Base-by-base conservation (phyloP, 1,284 basidiomycete genomes). In the Mycena citricolor region DNA sequence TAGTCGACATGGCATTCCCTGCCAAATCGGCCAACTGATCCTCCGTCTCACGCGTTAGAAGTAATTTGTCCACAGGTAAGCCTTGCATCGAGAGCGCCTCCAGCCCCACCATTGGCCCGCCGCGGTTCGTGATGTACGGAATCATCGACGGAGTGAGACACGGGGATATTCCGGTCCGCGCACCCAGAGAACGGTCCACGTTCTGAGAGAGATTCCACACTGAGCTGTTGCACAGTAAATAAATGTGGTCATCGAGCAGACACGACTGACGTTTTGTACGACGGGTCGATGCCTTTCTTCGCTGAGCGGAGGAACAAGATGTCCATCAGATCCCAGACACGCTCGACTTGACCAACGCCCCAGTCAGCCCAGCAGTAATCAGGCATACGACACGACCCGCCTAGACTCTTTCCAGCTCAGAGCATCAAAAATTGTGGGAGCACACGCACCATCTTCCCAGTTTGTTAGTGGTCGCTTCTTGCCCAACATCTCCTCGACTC, bases 171-270 rank as follows among this genome's bases (percentile, higher is more conserved):
- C 93, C 94, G 2, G 84, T 73, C 62, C 83, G 84, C 47, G 77
- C 81, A 4, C 88, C 89, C 29, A 86, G 90, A 31, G 88, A 89
- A 12, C 93, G 81, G 63, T 94, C 91, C 22, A 97, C 94, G 55
- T 97, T 97, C 64, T 97, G 94, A 4, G 91, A 94, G n/a, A 97
- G 74, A 64, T 97, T 97, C 94, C 94, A 97, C 2, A 97, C 88
- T 66, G 86, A 73, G 1, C 86, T 90, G 51, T 43, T 41, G 22
- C 16, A 42, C 17, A 42, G 36, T 19, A 55, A 44, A 28, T 35
- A 36, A 33, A 39, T 49, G 23, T 32, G 14, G 5, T 20, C 6
- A 29, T 36, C 13, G n/a, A 44, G 34, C 28, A 31, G 14, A 17
- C 21, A 30, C 31, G 16, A 24, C 81, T 62, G 57, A 93, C 79